phyloP scores from a whole-genome alignment of 768 basidiomycete genomes.

The Crepidotus variabilis region DNA sequence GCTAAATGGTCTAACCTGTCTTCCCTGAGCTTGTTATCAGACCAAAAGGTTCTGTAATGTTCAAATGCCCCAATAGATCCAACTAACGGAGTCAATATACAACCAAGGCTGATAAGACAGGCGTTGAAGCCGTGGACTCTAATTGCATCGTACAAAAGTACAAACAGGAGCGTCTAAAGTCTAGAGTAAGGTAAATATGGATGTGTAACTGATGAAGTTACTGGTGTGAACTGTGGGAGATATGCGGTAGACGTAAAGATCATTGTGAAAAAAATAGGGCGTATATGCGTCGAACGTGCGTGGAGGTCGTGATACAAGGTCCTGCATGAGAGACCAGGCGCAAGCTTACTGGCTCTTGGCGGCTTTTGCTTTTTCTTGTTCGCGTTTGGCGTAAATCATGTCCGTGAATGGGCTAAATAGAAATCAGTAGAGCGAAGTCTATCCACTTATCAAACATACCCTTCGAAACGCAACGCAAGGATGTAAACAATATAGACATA shows the following conservation, averaged over 20 bases:
- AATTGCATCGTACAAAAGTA: constrained; percentile 8
- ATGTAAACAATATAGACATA: constrained; percentile 84
- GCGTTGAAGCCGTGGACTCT: constrained; percentile 16
- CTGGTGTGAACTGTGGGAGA: too few relatives aligned
- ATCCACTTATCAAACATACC: constrained; percentile 46
- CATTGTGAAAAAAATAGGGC: background rate
- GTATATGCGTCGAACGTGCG: background rate
- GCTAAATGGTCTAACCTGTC: too few relatives aligned
- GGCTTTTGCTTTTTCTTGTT: constrained; percentile 27
- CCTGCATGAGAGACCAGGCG: background rate
- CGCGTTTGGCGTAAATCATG: constrained; percentile 72
- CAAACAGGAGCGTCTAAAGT: constrained; percentile 7
- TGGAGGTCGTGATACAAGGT: constrained; percentile 3
- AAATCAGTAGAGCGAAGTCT: constrained; percentile 1
- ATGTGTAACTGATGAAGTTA: background rate
- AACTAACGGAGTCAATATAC: background rate
- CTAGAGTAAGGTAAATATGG: background rate
- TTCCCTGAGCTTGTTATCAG: too few relatives aligned
- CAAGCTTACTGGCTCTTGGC: constrained; percentile 12
- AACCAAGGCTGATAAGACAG: background rate
- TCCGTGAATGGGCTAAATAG: constrained; percentile 66
- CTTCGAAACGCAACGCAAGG: constrained; percentile 85
- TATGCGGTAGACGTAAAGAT: background rate
- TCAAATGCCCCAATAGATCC: background rate
- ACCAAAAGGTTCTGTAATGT: too few relatives aligned